Base-by-base conservation (phyloP, 352 stramenopile genomes). In the Pythium aquatile region DNA sequence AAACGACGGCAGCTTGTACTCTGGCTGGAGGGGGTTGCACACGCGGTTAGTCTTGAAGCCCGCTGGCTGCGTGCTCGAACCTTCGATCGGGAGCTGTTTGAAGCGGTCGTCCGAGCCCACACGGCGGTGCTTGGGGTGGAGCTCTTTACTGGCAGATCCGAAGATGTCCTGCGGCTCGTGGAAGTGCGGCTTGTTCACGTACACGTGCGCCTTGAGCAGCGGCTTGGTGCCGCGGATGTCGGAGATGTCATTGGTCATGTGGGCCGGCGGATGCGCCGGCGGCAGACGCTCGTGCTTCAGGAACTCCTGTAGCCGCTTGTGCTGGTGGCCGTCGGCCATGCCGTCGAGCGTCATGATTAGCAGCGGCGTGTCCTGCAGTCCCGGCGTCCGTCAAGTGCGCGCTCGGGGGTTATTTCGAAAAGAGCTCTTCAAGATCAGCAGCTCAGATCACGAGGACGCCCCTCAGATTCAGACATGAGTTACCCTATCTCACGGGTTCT, bases 61-160 rank as follows among this genome's bases (percentile, higher is more conserved):
- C 29, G 75, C 63, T 7, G 80, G 79, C 17, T 68, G 70, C 17
- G 83, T 70, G 5, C 42, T 79, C 13, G 78, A 76, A 30, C 80
- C 80, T 56, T 91, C 80, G 44, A 91, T 90, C 0, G 77, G 83
- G 2, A 90, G 70, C 64, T 91, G 80, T 66, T 80, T 81, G 70
- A 87, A 91, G 44, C 74, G 79, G n/a, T 82, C 75, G 46, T 90
- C 77, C 30, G 68, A 69, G 20, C 82, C 74, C n/a, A 77, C 67
- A 30, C 70, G 72, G 30, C 82, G 72, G 28, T 74, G 68, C 32
- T 68, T 76, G 24, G 79, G 81, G 32, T 92, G 83, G 44, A 92
- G 68, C 58, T 86, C 72, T 61, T 83, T 77, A 55, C 81, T 92
- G 10, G 58, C 60, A 17, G 79, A 88, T 9, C 81, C 79, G n/a